Conservation (phyloP, 345 rosid genomes). For the Cardamine chenopodiifolia region DNA sequence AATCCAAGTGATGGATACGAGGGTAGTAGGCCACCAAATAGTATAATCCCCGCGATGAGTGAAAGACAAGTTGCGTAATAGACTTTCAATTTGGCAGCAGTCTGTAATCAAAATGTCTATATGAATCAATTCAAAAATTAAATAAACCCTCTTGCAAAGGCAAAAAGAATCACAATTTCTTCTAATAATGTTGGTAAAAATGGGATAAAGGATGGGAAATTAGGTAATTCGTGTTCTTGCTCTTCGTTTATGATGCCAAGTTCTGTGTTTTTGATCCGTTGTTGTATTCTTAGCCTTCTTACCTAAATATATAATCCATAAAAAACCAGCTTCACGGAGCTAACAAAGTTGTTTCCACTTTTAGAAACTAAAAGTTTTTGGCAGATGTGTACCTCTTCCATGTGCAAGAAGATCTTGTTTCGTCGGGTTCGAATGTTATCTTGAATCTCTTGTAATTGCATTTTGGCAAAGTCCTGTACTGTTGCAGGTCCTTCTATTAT, state of each 20-base stretch:
- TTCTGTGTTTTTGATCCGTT: conserved; percentile 74
- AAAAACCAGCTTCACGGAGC: background rate
- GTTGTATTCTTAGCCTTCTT: conserved; percentile 92
- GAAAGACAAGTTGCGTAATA: conserved; percentile 90
- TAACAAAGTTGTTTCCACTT: conserved; percentile 18
- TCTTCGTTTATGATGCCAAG: conserved; percentile 60
- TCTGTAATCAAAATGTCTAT: conserved; percentile 49
- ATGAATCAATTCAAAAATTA: conserved; percentile 5
- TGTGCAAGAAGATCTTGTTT: conserved; percentile 91
- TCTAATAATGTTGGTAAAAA: conserved; percentile 72
- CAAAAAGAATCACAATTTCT: conserved; percentile 10
- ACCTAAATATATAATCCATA: conserved; percentile 49
- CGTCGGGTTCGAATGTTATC: conserved; percentile 91
- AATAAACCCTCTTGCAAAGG: background rate
- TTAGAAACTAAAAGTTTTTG: background rate
- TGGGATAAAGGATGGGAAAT: conserved; percentile 95
- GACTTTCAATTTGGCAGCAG: conserved; percentile 71
- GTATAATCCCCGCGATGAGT: conserved; percentile 81
- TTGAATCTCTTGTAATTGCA: conserved; percentile 90
- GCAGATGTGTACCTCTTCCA: conserved; percentile 71
- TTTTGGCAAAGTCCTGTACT: conserved; percentile 84
- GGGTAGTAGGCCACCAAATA: conserved; percentile 94
- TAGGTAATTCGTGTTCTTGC: conserved; percentile 79
- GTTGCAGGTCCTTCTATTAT: conserved; percentile 99
- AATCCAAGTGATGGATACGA: conserved; percentile 88